These are phyloP conservation scores for Azolla pinnata DNA, from an alignment of 75 land plant species.

Conservation along the genomic window DNA sequence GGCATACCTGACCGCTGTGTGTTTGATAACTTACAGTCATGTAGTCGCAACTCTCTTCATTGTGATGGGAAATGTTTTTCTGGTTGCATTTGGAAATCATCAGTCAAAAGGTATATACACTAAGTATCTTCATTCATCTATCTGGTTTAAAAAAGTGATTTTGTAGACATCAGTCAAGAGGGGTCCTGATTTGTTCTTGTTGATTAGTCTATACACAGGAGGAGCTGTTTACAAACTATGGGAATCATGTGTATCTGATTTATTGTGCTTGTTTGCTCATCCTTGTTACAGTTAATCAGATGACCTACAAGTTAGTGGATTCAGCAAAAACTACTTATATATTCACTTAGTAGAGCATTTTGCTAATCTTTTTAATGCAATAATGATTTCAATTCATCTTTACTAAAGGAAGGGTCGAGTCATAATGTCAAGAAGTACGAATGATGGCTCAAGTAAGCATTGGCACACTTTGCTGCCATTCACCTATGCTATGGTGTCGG, in stretches of 20 bases:
- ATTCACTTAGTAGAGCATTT: background rate
- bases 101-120: slow-evolving; percentile 60
- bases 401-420: slow-evolving; percentile 35
- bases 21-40: background rate
- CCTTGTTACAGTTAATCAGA: slow-evolving; percentile 57
- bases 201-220: slow-evolving; percentile 86
- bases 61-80: slow-evolving; percentile 83
- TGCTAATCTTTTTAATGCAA: too few relatives aligned
- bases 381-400: too few relatives aligned
- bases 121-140: background rate
- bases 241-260: slow-evolving; percentile 59
- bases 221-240: slow-evolving; percentile 76
- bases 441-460: slow-evolving; percentile 35
- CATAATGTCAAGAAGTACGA: slow-evolving; percentile 35
- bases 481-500: slow-evolving; percentile 90
- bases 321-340: background rate
- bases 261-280: slow-evolving; percentile 67
- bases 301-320: slow-evolving; percentile 59
- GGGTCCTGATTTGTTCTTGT: background rate
- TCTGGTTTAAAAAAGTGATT: background rate
- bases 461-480: slow-evolving; percentile 87
- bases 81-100: slow-evolving; percentile 98
- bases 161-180: too few relatives aligned
- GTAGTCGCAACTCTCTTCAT: slow-evolving; percentile 73
- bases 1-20: too few relatives aligned